Conservation (phyloP, 2,329 filamentous ascomycete genomes). For the Botrytis tulipae region DNA sequence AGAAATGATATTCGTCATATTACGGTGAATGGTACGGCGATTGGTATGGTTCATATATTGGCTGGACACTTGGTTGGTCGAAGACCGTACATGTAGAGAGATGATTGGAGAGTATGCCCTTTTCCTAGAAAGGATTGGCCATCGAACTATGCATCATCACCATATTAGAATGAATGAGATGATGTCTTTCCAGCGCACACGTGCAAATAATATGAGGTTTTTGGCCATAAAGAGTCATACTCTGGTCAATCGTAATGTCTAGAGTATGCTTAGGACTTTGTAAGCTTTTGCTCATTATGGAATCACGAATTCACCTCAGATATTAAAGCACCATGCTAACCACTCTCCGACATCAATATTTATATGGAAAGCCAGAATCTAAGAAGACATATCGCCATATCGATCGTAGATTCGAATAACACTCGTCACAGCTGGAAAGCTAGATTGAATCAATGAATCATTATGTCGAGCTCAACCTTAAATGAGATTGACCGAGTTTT, state of each 20-base stretch:
- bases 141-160: neutral
- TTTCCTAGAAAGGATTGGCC: neutral
- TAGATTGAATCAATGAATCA: neutral
- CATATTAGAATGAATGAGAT: neutral
- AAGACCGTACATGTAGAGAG: neutral
- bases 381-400: neutral
- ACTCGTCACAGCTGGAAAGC: neutral
- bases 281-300: neutral
- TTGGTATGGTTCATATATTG: neutral
- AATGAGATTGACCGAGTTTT: accelerated
- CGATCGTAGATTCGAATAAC: neutral
- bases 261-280: neutral
- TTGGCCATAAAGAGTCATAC: neutral
- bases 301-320: neutral
- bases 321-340: neutral
- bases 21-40: neutral
- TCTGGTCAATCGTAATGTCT: neutral
- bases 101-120: neutral
- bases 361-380: neutral
- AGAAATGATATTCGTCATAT: neutral
- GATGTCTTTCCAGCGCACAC: neutral
- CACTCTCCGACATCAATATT: neutral
- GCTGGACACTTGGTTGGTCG: neutral
- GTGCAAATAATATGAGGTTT: neutral
- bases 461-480: neutral